phyloP scores from a whole-genome alignment of 2,329 filamentous ascomycete genomes.

The Chaetomiaceae sp. region DNA sequence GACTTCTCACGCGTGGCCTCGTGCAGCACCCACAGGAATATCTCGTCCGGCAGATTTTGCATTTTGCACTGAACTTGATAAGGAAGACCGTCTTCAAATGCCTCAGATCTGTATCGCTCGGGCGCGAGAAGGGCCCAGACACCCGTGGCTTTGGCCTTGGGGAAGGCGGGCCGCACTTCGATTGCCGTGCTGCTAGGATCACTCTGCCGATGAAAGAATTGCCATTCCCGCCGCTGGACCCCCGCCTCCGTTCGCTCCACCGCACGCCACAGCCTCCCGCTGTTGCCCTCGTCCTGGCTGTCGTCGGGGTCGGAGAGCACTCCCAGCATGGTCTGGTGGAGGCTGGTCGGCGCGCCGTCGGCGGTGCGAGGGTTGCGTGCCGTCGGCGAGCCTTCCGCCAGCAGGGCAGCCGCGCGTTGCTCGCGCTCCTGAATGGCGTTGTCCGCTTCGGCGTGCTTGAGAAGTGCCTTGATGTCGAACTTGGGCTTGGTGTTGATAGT shows the following conservation, averaged over 20 bases:
- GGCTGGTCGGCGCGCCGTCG: slow-evolving; percentile 4
- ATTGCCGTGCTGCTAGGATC: slow-evolving; percentile 10
- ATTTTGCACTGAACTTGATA: slow-evolving; percentile 44
- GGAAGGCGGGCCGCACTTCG: slow-evolving; percentile 31
- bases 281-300: slow-evolving; percentile 40
- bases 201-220: slow-evolving; percentile 41
- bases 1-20: slow-evolving; percentile 52
- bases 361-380: slow-evolving; percentile 12
- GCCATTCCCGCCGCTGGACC: slow-evolving; percentile 35
- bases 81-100: slow-evolving; percentile 57
- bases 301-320: slow-evolving; percentile 29
- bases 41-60: slow-evolving; percentile 51
- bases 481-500: slow-evolving; percentile 51
- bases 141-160: slow-evolving; percentile 32
- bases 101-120: slow-evolving; percentile 46
- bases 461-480: slow-evolving; percentile 57
- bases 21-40: slow-evolving; percentile 61
- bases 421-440: slow-evolving; percentile 53
- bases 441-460: slow-evolving; percentile 53
- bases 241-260: slow-evolving; percentile 44
- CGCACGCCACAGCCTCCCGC: slow-evolving; percentile 36
- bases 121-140: slow-evolving; percentile 46
- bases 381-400: slow-evolving; percentile 24
- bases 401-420: slow-evolving; percentile 35
- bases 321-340: slow-evolving; percentile 29